These are phyloP conservation scores for Fomitopsis betulina DNA, from an alignment of 1,284 basidiomycete species.

Conservation along the genomic window DNA sequence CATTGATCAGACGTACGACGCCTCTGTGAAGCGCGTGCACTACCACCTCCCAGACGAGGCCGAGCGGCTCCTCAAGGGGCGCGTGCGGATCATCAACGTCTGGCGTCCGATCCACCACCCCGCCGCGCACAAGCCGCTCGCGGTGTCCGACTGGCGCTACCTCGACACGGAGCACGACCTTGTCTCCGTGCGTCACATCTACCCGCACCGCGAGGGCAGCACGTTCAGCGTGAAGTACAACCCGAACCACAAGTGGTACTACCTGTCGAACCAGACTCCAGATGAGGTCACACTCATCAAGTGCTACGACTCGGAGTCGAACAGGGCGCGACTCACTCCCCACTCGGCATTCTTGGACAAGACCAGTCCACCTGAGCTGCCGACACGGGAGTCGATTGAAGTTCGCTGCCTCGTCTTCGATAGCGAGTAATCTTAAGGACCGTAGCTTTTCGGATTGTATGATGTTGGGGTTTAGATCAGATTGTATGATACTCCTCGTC, in stretches of 20 bases:
- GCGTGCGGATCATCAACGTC: conserved; percentile 51
- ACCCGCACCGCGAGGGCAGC: conserved; percentile 27
- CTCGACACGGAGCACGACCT: conserved; percentile 32
- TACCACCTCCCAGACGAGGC: conserved; percentile 45
- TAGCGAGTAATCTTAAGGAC: conserved; percentile 8
- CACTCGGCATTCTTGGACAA: conserved; percentile 41
- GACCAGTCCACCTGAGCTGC: conserved; percentile 33
- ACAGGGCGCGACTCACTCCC: conserved; percentile 37
- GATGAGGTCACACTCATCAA: conserved; percentile 46
- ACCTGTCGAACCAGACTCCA: conserved; percentile 39
- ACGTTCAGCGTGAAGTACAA: conserved; percentile 32
- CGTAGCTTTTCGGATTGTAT: not conserved
- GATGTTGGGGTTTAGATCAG: not conserved
- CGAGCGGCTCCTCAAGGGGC: conserved; percentile 37
- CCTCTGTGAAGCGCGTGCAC: conserved; percentile 45
- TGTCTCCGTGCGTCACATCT: conserved; percentile 26
- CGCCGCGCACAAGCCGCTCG: conserved; percentile 42
- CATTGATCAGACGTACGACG: conserved; percentile 51
- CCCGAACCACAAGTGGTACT: conserved; percentile 39
- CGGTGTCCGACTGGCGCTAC: conserved; percentile 38
- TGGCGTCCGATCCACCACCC: conserved; percentile 44
- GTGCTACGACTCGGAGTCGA: conserved; percentile 38
- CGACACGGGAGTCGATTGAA: conserved; percentile 38
- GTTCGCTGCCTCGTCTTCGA: conserved; percentile 35
- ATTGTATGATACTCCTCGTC: not conserved